Conservation (phyloP, 202 grass and related monocot species). For the Schoenoplectus tabernaemontani region DNA sequence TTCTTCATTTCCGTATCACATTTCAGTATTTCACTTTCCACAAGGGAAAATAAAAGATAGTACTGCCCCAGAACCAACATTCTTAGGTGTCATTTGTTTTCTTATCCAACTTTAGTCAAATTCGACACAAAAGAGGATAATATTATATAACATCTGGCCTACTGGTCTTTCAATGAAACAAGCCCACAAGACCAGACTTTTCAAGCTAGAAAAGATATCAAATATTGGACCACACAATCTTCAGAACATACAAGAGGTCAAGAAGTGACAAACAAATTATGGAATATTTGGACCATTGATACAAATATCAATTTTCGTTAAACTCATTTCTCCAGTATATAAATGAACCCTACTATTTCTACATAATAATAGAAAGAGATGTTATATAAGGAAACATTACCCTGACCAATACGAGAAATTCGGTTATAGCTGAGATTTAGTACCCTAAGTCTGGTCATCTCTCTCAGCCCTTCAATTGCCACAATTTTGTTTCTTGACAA, state of each 20-base stretch:
- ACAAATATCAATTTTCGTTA: not conserved
- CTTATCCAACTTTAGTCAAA: constrained; percentile 7
- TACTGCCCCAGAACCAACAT: not conserved
- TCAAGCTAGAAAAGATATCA: not conserved
- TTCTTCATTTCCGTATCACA: not conserved
- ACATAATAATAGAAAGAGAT: not conserved
- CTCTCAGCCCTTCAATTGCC: constrained; percentile 61
- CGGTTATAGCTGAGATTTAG: constrained; percentile 93
- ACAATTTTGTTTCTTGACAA: constrained; percentile 85
- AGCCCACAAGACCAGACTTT: not conserved
- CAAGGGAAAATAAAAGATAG: not conserved
- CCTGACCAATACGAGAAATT: constrained; percentile 73
- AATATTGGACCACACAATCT: not conserved
- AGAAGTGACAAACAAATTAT: constrained; percentile 10
- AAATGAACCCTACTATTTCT: not conserved
- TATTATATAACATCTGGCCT: not conserved
- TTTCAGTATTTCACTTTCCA: not conserved
- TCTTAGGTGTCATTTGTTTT: not conserved
- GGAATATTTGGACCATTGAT: constrained; percentile 7
- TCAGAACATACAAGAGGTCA: not conserved
- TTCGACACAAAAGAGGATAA: not conserved
- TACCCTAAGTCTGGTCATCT: constrained; percentile 68
- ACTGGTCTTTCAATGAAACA: constrained; percentile 10
- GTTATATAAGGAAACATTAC: constrained; percentile 27
- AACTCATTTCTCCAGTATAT: not conserved